Evolutionary conservation across 495 filamentous ascomycete genomes (phyloP).

Genomic region (Neurospora terricola): DNA sequence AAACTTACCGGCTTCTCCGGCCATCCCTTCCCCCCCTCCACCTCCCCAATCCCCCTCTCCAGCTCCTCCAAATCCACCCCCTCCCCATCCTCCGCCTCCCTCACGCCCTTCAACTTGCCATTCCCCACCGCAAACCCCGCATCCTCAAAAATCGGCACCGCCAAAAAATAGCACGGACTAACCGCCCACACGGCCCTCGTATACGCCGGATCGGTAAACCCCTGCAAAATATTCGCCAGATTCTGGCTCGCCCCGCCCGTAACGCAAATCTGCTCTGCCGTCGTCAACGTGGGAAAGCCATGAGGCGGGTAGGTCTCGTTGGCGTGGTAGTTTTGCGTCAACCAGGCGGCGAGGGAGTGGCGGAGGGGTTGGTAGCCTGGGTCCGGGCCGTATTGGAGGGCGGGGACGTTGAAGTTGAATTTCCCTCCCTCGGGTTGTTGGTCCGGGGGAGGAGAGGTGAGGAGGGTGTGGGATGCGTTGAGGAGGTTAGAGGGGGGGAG

Average conservation of each 20-base stretch:
- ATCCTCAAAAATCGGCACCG: conserved; percentile 71
- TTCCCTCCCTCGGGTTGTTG: not conserved
- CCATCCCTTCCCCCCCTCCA: conserved; percentile 22
- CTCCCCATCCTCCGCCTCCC: conserved; percentile 53
- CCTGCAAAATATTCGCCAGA: conserved; percentile 58
- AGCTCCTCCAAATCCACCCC: conserved; percentile 59
- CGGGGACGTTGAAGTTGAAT: conserved; percentile 40
- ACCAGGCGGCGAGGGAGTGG: conserved; percentile 56
- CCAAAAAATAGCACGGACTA: conserved; percentile 71
- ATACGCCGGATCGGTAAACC: conserved; percentile 67
- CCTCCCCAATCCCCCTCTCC: conserved; percentile 29
- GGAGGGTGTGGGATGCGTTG: conserved; percentile 41
- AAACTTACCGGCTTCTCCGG: conserved; percentile 8
- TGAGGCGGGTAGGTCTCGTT: not conserved
- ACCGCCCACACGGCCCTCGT: conserved; percentile 72
- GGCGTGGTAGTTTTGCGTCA: conserved; percentile 18
- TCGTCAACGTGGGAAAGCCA: conserved; percentile 7
- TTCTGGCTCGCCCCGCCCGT: conserved; percentile 73
- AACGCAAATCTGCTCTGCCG: conserved; percentile 58
- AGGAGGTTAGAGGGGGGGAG: conserved; percentile 53
- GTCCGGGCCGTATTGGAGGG: conserved; percentile 70
- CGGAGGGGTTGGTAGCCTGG: conserved; percentile 59
- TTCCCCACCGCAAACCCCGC: conserved; percentile 41
- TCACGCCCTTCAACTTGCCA: conserved; percentile 50
- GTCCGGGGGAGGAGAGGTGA: conserved; percentile 18